Evolutionary conservation across 495 filamentous ascomycete species (phyloP).

Genomic region (Chaetomium fimeti): DNA sequence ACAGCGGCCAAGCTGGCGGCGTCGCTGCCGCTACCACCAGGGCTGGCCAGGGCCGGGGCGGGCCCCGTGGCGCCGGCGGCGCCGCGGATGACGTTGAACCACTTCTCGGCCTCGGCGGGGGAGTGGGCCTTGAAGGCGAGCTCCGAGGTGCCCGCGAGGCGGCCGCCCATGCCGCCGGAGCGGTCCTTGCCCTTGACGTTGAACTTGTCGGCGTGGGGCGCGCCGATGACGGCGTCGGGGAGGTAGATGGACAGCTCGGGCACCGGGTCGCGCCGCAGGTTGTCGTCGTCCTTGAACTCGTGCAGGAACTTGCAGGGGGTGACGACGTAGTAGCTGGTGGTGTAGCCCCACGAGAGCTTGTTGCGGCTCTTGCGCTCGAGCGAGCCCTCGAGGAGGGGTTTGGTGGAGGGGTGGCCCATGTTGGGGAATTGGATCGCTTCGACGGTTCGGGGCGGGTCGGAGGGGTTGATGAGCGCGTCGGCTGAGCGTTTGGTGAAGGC

Average conservation of each 20-base stretch:
- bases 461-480: slow-evolving; percentile 74
- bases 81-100: slow-evolving; percentile 68
- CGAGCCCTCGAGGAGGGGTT: slow-evolving; percentile 78
- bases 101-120: slow-evolving; percentile 71
- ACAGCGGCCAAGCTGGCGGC: slow-evolving; percentile 6
- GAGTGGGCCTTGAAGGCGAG: slow-evolving; percentile 66
- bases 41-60: slow-evolving; percentile 19
- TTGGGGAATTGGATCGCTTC: slow-evolving; percentile 79
- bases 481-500: slow-evolving; percentile 70
- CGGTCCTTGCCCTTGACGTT: slow-evolving; percentile 90
- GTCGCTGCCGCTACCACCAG: slow-evolving; percentile 5
- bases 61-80: slow-evolving; percentile 42
- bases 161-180: slow-evolving; percentile 50
- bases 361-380: slow-evolving; percentile 84
- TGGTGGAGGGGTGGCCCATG: slow-evolving; percentile 75
- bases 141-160: slow-evolving; percentile 53
- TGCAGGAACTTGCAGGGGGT: slow-evolving; percentile 84
- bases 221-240: slow-evolving; percentile 81
- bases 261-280: slow-evolving; percentile 72
- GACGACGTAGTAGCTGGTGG: slow-evolving; percentile 81
- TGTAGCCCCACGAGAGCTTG: slow-evolving; percentile 70
- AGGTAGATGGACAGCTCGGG: slow-evolving; percentile 90
- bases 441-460: slow-evolving; percentile 66
- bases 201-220: slow-evolving; percentile 77
- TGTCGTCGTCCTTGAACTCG: slow-evolving; percentile 93